These are phyloP conservation scores for Comarum palustre DNA, from an alignment of 306 rosid species.

Conservation along the genomic window DNA sequence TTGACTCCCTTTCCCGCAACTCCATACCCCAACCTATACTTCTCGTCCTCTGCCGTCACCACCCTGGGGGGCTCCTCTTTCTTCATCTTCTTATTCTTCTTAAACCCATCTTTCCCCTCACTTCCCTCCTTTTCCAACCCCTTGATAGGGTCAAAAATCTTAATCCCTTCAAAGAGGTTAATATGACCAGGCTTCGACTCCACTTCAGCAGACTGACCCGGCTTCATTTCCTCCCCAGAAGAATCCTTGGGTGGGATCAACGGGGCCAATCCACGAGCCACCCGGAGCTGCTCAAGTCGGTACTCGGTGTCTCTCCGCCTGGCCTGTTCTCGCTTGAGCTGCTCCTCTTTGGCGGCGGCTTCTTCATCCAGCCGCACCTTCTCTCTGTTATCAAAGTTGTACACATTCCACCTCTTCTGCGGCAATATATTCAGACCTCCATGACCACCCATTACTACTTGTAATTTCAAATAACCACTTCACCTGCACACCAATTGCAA, in stretches of 20 bases:
- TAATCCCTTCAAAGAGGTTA: conserved; percentile 79
- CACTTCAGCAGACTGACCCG: neutral
- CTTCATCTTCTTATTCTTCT: conserved; percentile 65
- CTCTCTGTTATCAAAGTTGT: conserved; percentile 81
- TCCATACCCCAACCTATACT: conserved; percentile 81
- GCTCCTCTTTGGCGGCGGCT: conserved; percentile 87
- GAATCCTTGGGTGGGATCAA: conserved; percentile 14
- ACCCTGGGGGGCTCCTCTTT: conserved; percentile 44
- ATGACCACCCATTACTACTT: conserved; percentile 74
- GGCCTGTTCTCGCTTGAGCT: conserved; percentile 70
- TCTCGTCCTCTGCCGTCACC: conserved; percentile 78
- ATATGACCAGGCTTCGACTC: conserved; percentile 59
- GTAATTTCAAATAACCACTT: neutral
- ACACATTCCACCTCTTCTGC: conserved; percentile 95
- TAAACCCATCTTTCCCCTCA: conserved; percentile 32
- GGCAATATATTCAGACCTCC: conserved; percentile 94
- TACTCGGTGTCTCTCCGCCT: conserved; percentile 68
- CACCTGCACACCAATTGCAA: conserved; percentile 18
- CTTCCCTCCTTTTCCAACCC: conserved; percentile 34
- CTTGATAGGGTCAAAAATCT: conserved; percentile 65
- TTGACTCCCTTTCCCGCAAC: conserved; percentile 80
- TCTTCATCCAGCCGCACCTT: conserved; percentile 85
- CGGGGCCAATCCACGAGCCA: conserved; percentile 62
- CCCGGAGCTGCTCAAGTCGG: conserved; percentile 70
- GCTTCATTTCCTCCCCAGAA: conserved; percentile 15